Percentiles rank a stretch among this genome's conserved stretches.
These are phyloP conservation scores for Pterocarpus santalinus DNA, from an alignment of 306 rosid genomes.

Conservation along the genomic window DNA sequence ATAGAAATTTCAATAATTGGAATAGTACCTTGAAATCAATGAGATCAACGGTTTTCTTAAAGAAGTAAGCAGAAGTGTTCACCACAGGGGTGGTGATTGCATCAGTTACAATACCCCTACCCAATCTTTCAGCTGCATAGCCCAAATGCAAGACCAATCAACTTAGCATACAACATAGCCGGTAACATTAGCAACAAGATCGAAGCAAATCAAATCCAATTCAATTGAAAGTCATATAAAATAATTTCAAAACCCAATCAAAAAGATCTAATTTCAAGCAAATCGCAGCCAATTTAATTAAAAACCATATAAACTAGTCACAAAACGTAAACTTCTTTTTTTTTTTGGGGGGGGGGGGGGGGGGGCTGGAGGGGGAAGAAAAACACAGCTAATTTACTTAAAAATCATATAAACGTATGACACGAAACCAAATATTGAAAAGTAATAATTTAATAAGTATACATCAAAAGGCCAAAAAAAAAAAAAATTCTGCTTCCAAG, in stretches of 20 bases:
- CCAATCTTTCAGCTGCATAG: slow-evolving; percentile 86
- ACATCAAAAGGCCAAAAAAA: too few species aligned
- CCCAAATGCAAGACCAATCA: slow-evolving; percentile 43
- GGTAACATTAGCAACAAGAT: background rate
- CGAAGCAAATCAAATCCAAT: background rate
- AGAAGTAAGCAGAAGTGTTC: slow-evolving; percentile 92
- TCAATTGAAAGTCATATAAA: background rate
- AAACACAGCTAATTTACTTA: too few species aligned
- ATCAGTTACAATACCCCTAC: slow-evolving; percentile 90
- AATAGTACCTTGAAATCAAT: slow-evolving; percentile 84
- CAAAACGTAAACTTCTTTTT: background rate
- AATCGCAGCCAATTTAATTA: background rate
- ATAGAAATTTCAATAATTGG: background rate
- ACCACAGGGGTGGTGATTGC: slow-evolving; percentile 97
- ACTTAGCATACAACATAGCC: slow-evolving; percentile 27
- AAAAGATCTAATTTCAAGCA: background rate
- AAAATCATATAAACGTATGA: too few species aligned
- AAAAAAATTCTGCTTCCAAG: too few species aligned
- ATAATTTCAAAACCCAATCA: background rate
- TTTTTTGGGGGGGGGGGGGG: too few species aligned
- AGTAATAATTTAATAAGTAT: too few species aligned
- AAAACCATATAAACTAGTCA: background rate
- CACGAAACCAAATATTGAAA: too few species aligned
- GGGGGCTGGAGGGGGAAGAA: too few species aligned
- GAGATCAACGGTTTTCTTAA: slow-evolving; percentile 83